Evolutionary conservation across 2,329 filamentous ascomycete species (phyloP), one percentile per base, ranked within the genome.

Genomic region (Fusarium illudens): DNA sequence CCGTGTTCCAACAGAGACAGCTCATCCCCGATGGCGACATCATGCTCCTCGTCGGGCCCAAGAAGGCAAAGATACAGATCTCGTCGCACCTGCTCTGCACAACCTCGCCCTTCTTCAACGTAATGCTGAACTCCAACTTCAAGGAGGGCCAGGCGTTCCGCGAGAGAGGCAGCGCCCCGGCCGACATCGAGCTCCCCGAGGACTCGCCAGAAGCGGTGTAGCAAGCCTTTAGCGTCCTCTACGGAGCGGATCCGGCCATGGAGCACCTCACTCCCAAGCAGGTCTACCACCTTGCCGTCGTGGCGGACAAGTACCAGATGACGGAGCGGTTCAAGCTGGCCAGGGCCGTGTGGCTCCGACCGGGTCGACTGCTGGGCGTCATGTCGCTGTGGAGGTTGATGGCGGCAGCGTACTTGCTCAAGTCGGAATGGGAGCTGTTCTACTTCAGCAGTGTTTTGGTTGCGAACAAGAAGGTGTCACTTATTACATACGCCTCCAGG

Each of bases 81-180:
- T 54, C 51, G 6, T 54, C 51, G 12, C 2, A 22, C 7, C 62
- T 54, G 1, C 1, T 6, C 0, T 11, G 50, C 4, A 37, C 39
- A 10, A 54, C 58, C 15, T 65, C 62, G 0, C 15, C 3, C 6
- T 48, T 66, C 1, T 62, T 66, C 20, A 15, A 12, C 4, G 7
- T 8, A 1, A 66, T 66, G 62, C 27, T 66, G 3, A 29, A 27
- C 1, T 36, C 49, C 1, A 44, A 22, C 2, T 66, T 66, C 39
- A 39, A 29, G 9, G 62, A 66, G 13, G 64, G 64, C 2, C 36
- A 17, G 3, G 33, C 19, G 36, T 8, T 13, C 39, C 10, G 51
- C 29, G 0, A 10, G 15, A 1, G 6, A 17, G 11, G 15, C 1
- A 4, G 11, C 1, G 0, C 4, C 6, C 37, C 29, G 2, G 13